These are phyloP conservation scores for Neofusicoccum umdonicola DNA, from an alignment of 2,329 filamentous ascomycete genomes.

Conservation along the genomic window DNA sequence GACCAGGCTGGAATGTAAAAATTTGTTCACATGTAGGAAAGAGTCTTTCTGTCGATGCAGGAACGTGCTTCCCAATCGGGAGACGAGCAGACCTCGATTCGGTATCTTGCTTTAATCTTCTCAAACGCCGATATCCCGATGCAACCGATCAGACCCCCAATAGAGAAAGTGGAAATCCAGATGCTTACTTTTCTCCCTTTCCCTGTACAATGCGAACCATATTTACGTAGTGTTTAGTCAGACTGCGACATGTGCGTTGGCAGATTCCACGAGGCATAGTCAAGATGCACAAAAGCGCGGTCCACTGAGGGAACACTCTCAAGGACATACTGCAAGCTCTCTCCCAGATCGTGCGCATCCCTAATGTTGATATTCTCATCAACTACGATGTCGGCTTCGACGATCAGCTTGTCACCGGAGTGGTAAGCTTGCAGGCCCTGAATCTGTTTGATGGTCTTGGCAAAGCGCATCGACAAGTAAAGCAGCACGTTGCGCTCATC, in stretches of 20 bases:
- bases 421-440: conserved; percentile 84
- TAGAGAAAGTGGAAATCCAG: background rate
- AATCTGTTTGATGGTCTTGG: conserved; percentile 80
- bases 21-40: background rate
- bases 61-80: background rate
- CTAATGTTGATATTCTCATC: conserved; percentile 72
- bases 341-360: conserved; percentile 77
- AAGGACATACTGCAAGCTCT: conserved; percentile 78
- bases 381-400: conserved; percentile 79
- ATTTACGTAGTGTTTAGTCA: conserved; percentile 20
- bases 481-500: conserved; percentile 82
- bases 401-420: conserved; percentile 79
- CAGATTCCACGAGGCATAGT: conserved; percentile 51
- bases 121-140: background rate
- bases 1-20: background rate
- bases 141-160: background rate
- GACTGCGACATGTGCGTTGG: conserved; percentile 52
- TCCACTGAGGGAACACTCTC: conserved; percentile 78
- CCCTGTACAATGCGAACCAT: background rate
- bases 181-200: background rate
- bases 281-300: conserved; percentile 53
- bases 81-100: background rate
- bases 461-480: conserved; percentile 92
- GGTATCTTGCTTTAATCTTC: background rate
- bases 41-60: background rate